A percentile compares a stretch with the other conserved stretches of the same genome.
Evolutionary conservation across 208 protist genomes (phyloP).

Genomic region (Trypanosoma grayi): DNA sequence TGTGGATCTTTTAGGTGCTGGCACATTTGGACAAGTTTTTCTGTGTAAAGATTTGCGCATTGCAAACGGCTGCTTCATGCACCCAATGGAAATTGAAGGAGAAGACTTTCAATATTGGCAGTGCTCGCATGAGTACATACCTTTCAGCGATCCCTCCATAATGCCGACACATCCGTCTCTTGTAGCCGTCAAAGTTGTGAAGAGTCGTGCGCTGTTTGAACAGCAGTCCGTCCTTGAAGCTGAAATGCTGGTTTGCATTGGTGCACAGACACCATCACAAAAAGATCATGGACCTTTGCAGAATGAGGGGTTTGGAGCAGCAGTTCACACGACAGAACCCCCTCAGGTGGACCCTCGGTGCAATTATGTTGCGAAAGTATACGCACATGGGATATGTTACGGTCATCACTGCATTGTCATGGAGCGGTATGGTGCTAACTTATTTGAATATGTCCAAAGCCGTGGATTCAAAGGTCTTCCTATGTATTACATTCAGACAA

Average conservation of each 20-base stretch:
- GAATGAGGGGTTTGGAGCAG: not conserved
- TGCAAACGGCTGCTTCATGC: slow-evolving; percentile 58
- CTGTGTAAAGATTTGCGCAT: slow-evolving; percentile 84
- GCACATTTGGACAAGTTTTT: slow-evolving; percentile 86
- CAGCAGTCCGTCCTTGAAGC: slow-evolving; percentile 79
- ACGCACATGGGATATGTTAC: slow-evolving; percentile 73
- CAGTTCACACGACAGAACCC: slow-evolving; percentile 19
- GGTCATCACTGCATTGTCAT: slow-evolving; percentile 91
- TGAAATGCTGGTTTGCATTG: slow-evolving; percentile 85
- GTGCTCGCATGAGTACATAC: slow-evolving; percentile 74
- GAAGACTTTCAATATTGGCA: slow-evolving; percentile 87
- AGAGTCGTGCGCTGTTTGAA: slow-evolving; percentile 68
- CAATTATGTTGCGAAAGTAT: slow-evolving; percentile 55
- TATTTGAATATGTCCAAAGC: slow-evolving; percentile 87
- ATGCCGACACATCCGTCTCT: slow-evolving; percentile 54
- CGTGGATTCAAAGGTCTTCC: slow-evolving; percentile 74
- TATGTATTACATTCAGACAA: slow-evolving; percentile 82
- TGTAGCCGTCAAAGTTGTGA: slow-evolving; percentile 86
- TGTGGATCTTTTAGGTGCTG: slow-evolving; percentile 67
- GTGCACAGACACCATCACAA: slow-evolving; percentile 39
- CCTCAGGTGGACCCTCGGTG: slow-evolving; percentile 64
- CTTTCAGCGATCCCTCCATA: slow-evolving; percentile 63
- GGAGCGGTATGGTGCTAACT: slow-evolving; percentile 89
- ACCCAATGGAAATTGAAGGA: slow-evolving; percentile 62
- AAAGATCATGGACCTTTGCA: not conserved